Conservation (phyloP, 306 rosid species). For the Datisca glomerata region DNA sequence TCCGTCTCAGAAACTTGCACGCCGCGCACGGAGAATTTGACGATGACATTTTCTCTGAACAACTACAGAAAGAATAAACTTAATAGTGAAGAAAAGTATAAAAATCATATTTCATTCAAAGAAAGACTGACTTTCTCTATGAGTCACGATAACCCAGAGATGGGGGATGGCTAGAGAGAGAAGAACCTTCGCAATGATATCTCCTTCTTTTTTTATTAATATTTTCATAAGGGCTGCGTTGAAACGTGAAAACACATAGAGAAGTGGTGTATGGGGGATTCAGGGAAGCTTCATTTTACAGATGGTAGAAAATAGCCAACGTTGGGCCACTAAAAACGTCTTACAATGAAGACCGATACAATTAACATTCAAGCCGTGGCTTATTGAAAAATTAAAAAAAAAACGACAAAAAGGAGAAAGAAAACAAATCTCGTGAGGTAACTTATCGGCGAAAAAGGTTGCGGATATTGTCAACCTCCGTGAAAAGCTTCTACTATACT, state of each 20-base stretch:
- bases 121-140: background rate
- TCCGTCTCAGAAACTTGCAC: conserved; percentile 64
- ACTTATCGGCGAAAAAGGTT: conserved; percentile 1
- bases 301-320: too few relatives aligned
- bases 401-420: background rate
- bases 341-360: conserved; percentile 3
- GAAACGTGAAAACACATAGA: conserved; percentile 16
- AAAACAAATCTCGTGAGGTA: background rate
- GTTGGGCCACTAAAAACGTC: conserved; percentile 11
- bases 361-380: background rate
- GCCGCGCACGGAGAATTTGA: conserved; percentile 91
- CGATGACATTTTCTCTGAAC: conserved; percentile 6
- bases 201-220: too few relatives aligned
- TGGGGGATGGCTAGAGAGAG: too few relatives aligned
- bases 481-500: conserved; percentile 18
- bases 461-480: conserved; percentile 7
- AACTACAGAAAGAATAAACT: background rate
- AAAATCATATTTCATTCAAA: conserved; percentile 1
- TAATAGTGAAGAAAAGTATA: background rate
- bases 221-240: conserved; percentile 2
- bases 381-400: background rate
- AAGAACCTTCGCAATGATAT: too few relatives aligned
- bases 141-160: too few relatives aligned
- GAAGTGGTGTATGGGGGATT: conserved; percentile 8
- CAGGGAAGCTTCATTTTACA: conserved; percentile 12